Percentiles rank a stretch among this genome's conserved stretches.
phyloP scores from a whole-genome alignment of 306 rosid genomes.

The Dalbergia oliveri region DNA sequence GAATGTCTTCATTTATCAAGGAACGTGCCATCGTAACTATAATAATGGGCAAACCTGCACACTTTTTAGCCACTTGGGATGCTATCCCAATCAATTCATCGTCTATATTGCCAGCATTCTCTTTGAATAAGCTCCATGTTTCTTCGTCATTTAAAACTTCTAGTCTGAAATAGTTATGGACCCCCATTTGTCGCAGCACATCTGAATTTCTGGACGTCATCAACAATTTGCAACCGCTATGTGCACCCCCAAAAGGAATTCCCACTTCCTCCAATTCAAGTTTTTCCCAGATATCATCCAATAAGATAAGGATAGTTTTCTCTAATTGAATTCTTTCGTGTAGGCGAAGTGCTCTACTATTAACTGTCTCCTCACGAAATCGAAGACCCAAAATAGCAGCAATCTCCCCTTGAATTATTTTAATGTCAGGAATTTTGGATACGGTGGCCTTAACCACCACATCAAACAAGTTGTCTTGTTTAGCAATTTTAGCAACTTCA shows the following conservation, averaged over 20 bases:
- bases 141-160: conserved; percentile 12
- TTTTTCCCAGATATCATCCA: background rate
- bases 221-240: conserved; percentile 28
- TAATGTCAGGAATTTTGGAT: background rate
- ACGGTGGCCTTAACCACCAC: background rate
- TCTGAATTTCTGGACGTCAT: conserved; percentile 30
- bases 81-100: background rate
- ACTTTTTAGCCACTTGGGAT: background rate
- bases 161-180: conserved; percentile 9
- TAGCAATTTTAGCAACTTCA: background rate
- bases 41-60: conserved; percentile 21
- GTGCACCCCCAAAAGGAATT: background rate
- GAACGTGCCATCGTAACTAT: background rate
- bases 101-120: background rate
- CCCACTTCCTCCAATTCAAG: background rate
- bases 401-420: conserved; percentile 13
- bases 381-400: background rate
- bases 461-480: background rate
- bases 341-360: background rate
- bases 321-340: background rate
- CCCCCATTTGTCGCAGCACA: background rate
- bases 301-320: conserved; percentile 10
- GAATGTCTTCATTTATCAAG: background rate
- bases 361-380: background rate
- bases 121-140: conserved; percentile 18